Evolutionary conservation across 2,329 filamentous ascomycete genomes (phyloP), one percentile per base, ranked within the genome.

Genomic region (Paramyrothecium roridum): DNA sequence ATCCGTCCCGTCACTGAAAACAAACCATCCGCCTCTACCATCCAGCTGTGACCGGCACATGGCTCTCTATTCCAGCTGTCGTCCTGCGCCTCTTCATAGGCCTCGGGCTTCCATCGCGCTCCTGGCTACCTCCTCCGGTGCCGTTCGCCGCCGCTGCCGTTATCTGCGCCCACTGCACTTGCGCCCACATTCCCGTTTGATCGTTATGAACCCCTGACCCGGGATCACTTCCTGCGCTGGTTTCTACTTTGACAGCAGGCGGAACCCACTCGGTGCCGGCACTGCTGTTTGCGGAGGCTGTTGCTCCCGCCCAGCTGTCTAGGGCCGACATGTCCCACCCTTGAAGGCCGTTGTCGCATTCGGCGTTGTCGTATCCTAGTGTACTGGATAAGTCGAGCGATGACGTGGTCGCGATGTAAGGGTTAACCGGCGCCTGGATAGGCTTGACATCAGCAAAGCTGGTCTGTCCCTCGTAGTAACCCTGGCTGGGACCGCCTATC

Each of bases 251-350:
- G 49, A 61, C 54, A 22, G 55, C 54, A 19, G 67, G 60, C 21
- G 67, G 48, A n/a, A 59, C 59, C 72, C 70, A 73, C 51, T 73
- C 71, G 43, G 68, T 34, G n/a, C 63, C 61, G 11, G 65, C 61
- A 19, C n/a, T 13, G 7, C 13, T 13, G n/a, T 59, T 61, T 10
- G 60, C 52, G 21, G 63, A 48, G 8, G 62, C 58, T 12, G 68
- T 56, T 8, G 60, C 54, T 11, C 63, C 59, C 16, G 67, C 58
- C 73, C 72, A 74, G 26, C 61, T 54, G 54, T 74, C 72, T 52
- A 75, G 61, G 3, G 67, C 61, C 33, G 68, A 60, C 63, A 74
- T 71, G 57, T 74, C 72, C 73, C 73, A 75, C 50, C 67, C 66
- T 52, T 71, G 69, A 2, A 75, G 65, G 48, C 62, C 60, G 11